A percentile compares a stretch with the other conserved stretches of the same genome.
Evolutionary conservation across 768 basidiomycete species (phyloP).

Genomic region (Boletus reticulatus): DNA sequence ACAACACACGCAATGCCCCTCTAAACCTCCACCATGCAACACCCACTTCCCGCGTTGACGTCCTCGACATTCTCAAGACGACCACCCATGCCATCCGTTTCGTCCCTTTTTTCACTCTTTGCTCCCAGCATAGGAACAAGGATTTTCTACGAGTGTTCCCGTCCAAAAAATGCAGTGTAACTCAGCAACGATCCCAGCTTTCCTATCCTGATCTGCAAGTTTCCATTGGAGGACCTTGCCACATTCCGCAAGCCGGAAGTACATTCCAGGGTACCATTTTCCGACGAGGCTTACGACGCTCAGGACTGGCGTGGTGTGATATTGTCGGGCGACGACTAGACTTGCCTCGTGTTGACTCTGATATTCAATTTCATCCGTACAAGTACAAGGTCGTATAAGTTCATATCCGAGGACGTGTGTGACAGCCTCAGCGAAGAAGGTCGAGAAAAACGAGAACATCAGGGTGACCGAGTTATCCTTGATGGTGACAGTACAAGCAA

Average conservation of each 20-base stretch:
- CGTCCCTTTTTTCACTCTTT: conserved; percentile 46
- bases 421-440: conserved; percentile 48
- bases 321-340: conserved; percentile 38
- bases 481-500: conserved; percentile 83
- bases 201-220: conserved; percentile 65
- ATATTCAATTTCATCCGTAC: conserved; percentile 68
- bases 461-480: conserved; percentile 80
- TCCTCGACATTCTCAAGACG: conserved; percentile 69
- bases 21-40: conserved; percentile 13
- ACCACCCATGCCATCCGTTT: conserved; percentile 82
- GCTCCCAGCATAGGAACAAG: conserved; percentile 57
- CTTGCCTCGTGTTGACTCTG: conserved; percentile 45
- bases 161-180: conserved; percentile 34
- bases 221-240: conserved; percentile 81
- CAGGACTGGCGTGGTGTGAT: conserved; percentile 50
- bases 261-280: conserved; percentile 65
- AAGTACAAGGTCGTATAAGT: conserved; percentile 61
- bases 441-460: conserved; percentile 60
- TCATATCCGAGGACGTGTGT: conserved; percentile 68
- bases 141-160: conserved; percentile 32
- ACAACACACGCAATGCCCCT: conserved; percentile 10
- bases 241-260: conserved; percentile 84
- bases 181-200: conserved; percentile 39
- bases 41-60: conserved; percentile 38
- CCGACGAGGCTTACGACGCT: conserved; percentile 80